These are phyloP conservation scores for Rhodotorula mucilaginosa DNA, from an alignment of 1,284 basidiomycete genomes.

Conservation along the genomic window DNA sequence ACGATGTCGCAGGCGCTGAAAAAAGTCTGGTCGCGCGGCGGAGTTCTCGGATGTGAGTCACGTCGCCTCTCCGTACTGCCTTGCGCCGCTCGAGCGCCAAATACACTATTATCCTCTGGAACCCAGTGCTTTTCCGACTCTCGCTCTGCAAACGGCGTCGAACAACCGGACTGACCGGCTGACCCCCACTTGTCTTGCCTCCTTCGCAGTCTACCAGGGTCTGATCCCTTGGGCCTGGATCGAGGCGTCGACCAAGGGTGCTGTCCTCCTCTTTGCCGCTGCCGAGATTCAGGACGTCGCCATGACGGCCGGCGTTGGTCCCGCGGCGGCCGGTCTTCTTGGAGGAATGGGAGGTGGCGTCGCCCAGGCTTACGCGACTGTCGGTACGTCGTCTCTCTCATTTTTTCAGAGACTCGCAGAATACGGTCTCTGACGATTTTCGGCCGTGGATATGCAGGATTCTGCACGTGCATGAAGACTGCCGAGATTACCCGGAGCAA, in stretches of 20 bases:
- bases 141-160: no score
- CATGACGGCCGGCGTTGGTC: slow-evolving; percentile 65
- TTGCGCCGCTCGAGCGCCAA: no score
- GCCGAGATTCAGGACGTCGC: slow-evolving; percentile 82
- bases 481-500: slow-evolving; percentile 98
- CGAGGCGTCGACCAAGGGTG: slow-evolving; percentile 98
- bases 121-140: no score
- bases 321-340: slow-evolving; percentile 79
- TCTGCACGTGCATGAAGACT: slow-evolving; percentile 46
- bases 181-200: not conserved
- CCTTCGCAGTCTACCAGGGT: slow-evolving; percentile 77
- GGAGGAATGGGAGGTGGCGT: slow-evolving; percentile 98
- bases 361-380: slow-evolving; percentile 97
- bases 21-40: slow-evolving; percentile 89
- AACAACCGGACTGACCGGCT: not conserved
- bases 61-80: no score
- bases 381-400: slow-evolving; percentile 66
- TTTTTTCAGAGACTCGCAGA: not conserved
- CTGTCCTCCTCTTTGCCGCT: slow-evolving; percentile 90
- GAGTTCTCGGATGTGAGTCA: slow-evolving; percentile 64
- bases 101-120: no score
- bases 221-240: slow-evolving; percentile 99
- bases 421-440: not conserved
- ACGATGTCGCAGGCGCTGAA: slow-evolving; percentile 81
- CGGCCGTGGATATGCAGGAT: slow-evolving; percentile 20